A percentile compares a stretch with the other conserved stretches of the same genome.
These are phyloP conservation scores for Zalerion maritima DNA, from an alignment of 495 filamentous ascomycete species.

Conservation along the genomic window DNA sequence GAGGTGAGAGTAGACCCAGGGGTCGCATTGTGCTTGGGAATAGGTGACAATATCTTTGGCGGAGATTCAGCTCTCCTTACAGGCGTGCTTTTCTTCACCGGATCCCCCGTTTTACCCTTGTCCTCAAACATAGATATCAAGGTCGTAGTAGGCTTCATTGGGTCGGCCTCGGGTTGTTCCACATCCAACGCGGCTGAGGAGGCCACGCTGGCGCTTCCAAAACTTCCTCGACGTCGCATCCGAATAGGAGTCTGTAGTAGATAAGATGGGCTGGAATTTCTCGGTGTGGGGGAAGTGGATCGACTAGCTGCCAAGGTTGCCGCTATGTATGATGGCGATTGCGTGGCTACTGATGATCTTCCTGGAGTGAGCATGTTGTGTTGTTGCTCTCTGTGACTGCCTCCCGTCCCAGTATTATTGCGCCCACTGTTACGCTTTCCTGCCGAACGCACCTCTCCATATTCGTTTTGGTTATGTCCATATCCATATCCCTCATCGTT, in stretches of 20 bases:
- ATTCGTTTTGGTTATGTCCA: too few species aligned
- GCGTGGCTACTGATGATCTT: slow-evolving; percentile 10
- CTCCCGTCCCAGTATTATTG: slow-evolving; percentile 1
- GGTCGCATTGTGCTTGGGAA: too few species aligned
- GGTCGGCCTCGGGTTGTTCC: slow-evolving; percentile 32
- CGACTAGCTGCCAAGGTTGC: slow-evolving; percentile 42
- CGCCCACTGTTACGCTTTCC: slow-evolving; percentile 6
- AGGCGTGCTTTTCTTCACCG: slow-evolving; percentile 23
- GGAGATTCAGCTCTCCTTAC: too few species aligned
- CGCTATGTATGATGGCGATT: slow-evolving; percentile 38
- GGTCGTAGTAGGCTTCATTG: slow-evolving; percentile 40
- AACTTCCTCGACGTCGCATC: slow-evolving; percentile 11
- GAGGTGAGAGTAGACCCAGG: slow-evolving; percentile 9
- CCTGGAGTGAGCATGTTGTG: slow-evolving; percentile 7
- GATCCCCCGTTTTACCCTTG: slow-evolving; percentile 15
- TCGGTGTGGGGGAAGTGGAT: slow-evolving; percentile 26
- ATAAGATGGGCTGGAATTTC: slow-evolving; percentile 11
- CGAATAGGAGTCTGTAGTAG: slow-evolving; percentile 1
- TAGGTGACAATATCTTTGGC: too few species aligned
- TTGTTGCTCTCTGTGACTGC: slow-evolving; percentile 7
- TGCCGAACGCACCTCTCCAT: slow-evolving; percentile 4
- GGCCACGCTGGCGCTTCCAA: slow-evolving; percentile 10
- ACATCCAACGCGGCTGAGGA: slow-evolving; percentile 14
- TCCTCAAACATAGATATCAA: slow-evolving; percentile 49
- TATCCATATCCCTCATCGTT: slow-evolving; percentile 1